Base-by-base conservation (phyloP, 805 yeast species). In the Nakazawaea peltata region DNA sequence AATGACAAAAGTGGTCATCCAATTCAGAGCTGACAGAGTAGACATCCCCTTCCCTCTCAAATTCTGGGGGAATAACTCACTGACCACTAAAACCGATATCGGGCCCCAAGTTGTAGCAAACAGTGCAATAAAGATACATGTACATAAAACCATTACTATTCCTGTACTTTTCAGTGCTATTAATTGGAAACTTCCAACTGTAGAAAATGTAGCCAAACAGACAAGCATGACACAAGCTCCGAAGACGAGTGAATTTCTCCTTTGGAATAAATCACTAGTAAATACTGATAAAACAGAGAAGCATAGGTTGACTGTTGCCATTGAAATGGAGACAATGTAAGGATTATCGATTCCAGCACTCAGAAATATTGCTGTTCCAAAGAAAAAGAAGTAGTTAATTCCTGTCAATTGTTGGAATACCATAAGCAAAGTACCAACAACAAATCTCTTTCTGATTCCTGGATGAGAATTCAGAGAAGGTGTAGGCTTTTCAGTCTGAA, bases 31-130 rank as follows among this genome's bases (percentile, higher is more conserved):
- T 34, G 77, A 68, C 22, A 83, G 71, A 64, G 79, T 69, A 8
- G 62, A 48, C 61, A 57, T 54, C 5, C 74, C 69, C 48, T 69
- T 71, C 23, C 74, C 64, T 51, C 75, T 73, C 43, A 77, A 74
- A 47, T 71, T 63, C 39, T 67, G 61, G 24, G 86, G 86, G 54
- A 71, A 81, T 26, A 78, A 52, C 49, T 81, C 87, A 24, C 81
- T 67, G 11, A 80, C 74, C 33, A 80, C 61, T 17, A 77, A 71
- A 54, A 71, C 73, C n/a, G 76, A 67, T 40, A 81, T 71, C 24
- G 87, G 85, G 3, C 87, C 88, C 80, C 85, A 77, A 11, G 83
- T 74, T 16, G 75, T 60, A 2, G 87, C 84, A 56, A 81, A 81
- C 39, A 65, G 65, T 44, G 71, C 65, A 34, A 81, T 75, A 54